These are phyloP conservation scores for Cordyceps cateniannulata DNA, from an alignment of 2,329 filamentous ascomycete genomes.

Conservation along the genomic window DNA sequence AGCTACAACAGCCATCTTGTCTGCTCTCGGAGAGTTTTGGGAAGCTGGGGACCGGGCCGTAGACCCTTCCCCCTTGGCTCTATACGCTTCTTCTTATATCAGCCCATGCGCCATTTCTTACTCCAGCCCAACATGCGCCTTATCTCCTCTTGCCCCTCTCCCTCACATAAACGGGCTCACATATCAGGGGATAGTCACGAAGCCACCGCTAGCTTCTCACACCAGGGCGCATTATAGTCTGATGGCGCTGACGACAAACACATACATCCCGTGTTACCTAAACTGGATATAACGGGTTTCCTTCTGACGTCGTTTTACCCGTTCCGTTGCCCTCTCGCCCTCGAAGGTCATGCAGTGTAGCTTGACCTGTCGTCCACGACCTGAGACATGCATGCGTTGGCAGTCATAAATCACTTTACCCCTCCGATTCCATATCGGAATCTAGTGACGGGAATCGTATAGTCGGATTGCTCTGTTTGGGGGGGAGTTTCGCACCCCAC, in stretches of 20 bases:
- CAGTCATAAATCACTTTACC: background rate
- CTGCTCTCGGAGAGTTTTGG: background rate
- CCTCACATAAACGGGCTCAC: background rate
- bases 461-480: background rate
- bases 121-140: background rate
- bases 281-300: background rate
- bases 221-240: background rate
- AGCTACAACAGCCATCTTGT: background rate
- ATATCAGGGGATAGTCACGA: background rate
- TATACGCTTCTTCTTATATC: background rate
- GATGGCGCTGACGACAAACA: background rate
- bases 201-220: background rate
- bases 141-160: background rate
- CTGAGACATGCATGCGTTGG: background rate
- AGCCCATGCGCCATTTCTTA: background rate
- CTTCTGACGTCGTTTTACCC: background rate
- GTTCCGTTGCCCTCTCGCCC: background rate
- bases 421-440: background rate
- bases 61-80: background rate
- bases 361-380: conserved; percentile 1
- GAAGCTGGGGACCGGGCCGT: background rate
- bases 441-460: background rate
- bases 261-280: background rate
- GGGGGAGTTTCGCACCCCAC: background rate
- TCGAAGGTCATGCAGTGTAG: background rate